phyloP scores from a whole-genome alignment of 345 rosid genomes.

The Draba incana region DNA sequence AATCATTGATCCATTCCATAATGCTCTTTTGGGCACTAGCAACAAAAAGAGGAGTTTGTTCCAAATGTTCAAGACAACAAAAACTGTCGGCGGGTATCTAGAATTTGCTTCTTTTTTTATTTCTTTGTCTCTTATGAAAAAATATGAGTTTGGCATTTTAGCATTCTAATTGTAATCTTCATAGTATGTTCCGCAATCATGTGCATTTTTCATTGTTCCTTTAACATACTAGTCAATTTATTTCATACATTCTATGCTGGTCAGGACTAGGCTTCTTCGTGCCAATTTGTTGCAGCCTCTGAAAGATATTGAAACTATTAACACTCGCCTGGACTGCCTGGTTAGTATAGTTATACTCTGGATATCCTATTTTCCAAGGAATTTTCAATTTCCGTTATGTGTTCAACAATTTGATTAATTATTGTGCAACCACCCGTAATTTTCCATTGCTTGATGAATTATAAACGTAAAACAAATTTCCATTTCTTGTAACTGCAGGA shows the following conservation, averaged over 20 bases:
- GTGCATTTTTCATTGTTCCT: conserved; percentile 8
- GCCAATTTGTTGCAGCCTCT: conserved; percentile 97
- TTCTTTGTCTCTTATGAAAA: conserved; percentile 16
- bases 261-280: conserved; percentile 95
- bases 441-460: conserved; percentile 12
- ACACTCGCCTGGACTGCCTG: conserved; percentile 92
- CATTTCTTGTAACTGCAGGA: conserved; percentile 60
- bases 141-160: conserved; percentile 22
- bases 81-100: conserved; percentile 88
- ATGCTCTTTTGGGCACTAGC: conserved; percentile 82
- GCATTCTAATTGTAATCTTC: conserved; percentile 1
- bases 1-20: conserved; percentile 84
- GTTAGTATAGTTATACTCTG: conserved; percentile 52
- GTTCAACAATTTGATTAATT: conserved; percentile 23
- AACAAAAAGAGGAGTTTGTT: conserved; percentile 93
- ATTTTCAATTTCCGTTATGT: background rate
- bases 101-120: conserved; percentile 5
- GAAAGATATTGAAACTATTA: conserved; percentile 91
- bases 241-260: conserved; percentile 38
- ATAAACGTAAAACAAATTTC: conserved; percentile 26
- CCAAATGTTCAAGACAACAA: conserved; percentile 95
- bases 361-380: conserved; percentile 32
- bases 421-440: conserved; percentile 12
- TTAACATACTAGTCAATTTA: conserved; percentile 29
- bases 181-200: conserved; percentile 15